Base-by-base conservation (phyloP, 768 basidiomycete genomes). In the Hericium coralloides region DNA sequence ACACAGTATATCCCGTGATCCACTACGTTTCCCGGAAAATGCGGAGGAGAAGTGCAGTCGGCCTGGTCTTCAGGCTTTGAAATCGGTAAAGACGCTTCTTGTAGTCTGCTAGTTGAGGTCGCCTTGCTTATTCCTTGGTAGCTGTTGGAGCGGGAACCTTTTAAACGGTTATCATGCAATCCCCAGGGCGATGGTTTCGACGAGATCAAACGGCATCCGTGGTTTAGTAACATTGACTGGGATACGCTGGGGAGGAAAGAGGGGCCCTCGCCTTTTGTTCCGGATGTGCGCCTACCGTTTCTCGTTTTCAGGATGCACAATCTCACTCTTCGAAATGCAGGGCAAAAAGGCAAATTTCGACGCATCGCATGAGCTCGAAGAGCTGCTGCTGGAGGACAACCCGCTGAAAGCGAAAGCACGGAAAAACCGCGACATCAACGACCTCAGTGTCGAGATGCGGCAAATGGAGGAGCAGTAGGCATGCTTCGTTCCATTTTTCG, bases 281-380 rank as follows among this genome's bases (percentile, higher is more conserved):
- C 22, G 49, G 52, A 48, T 26, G 25, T 49, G 31, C 41, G 23
- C 38, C 26, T 53, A 23, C 14, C 43, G 31, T 54, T 41, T 39
- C 41, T 22, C 55, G 41, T 53, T 18, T 20, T 55, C 53, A 57
- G 58, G 31, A 59, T n/a, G 58, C 37, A 55, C 62, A 25, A 55
- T 48, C 58, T 45, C 49, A 37, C 36, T 38, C 49, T 52, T 14
- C 31, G n/a, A n/a, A 53, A 12, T 49, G 12, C 66, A 98, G 95
- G 85, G 87, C n/a, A 98, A 98, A 75, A 97, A 97, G 72, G 93
- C 95, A 31, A 98, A 99, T 70, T 99, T 99, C 67, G 95, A 99
- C 68, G 95, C 95, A 25, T 98, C 95, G 12, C 95, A 98, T 66
- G 95, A 99, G 71, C 74, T 99, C 38, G 95, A 99, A 67, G 95